Evolutionary conservation across 208 protist species (phyloP), one percentile per base, ranked within the genome.

Genomic region (Jaenimonas drosophilae): DNA sequence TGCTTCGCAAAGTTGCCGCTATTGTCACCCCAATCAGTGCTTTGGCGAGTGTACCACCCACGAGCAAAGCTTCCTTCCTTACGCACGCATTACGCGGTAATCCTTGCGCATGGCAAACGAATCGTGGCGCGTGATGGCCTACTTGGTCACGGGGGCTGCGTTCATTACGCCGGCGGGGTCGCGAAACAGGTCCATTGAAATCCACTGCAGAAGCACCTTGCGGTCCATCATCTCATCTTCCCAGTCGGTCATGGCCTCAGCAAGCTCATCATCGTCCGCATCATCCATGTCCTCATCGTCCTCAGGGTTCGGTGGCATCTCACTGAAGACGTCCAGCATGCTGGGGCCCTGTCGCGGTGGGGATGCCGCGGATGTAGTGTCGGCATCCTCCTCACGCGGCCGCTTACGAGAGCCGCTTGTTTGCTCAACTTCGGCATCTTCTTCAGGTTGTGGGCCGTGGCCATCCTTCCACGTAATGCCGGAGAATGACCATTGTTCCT

Each of bases 191-290:
- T 66, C 62, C 21, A 57, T 33, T 12, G 56, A 47, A 29, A 65
- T 49, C 20, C 69, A 34, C 7, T 52, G 32, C 28, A 90, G 46
- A 32, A 90, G 57, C 52, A 62, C 51, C 58, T 70, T 61, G 42
- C 81, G 81, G 54, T 90, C 76, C 4, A 70, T 62, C 65, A 84
- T 76, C 45, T 90, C 81, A 14, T 49, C 55, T 53, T 87, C 67
- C 77, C 81, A 90, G 34, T 77, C 61, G 4, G 76, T 73, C 11
- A 64, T 43, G 7, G 62, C 70, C 5, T 87, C 76, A 7, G 47
- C 65, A 20, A 80, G 4, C 16, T 51, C 57, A 27, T 76, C 66
- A 19, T 52, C 52, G 6, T 61, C 54, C 5, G 69, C 71, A 31
- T 73, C 59, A 42, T 78, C 76, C 36, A 75, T 29, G 23, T 70